Percentiles rank a stretch among this genome's conserved stretches.
Evolutionary conservation across 1,284 basidiomycete genomes (phyloP).

Genomic region (Tylopilus sp.): DNA sequence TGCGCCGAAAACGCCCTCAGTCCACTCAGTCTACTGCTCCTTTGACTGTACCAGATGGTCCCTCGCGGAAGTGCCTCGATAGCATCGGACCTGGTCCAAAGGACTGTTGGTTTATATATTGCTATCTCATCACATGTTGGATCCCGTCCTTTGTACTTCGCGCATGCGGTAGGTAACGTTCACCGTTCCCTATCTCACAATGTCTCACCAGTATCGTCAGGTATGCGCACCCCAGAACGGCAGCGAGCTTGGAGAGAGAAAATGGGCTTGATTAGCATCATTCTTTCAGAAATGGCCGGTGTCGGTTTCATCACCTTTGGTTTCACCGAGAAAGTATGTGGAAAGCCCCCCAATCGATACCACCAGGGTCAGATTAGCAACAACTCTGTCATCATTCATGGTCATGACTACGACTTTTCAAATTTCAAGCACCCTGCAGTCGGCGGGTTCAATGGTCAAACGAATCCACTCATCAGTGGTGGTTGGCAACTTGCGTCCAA

Average conservation of each 20-base stretch:
- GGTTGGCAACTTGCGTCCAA: conserved; percentile 77
- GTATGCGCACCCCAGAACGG: conserved; percentile 88
- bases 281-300: conserved; percentile 78
- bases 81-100: conserved; percentile 83
- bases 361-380: conserved; percentile 75
- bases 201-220: conserved; percentile 38
- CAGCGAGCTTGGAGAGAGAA: conserved; percentile 98
- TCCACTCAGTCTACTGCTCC: conserved; percentile 38
- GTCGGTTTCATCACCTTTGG: conserved; percentile 99
- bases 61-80: conserved; percentile 59
- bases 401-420: conserved; percentile 89
- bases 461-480: conserved; percentile 81
- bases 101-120: conserved; percentile 96
- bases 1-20: conserved; percentile 65
- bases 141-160: conserved; percentile 73
- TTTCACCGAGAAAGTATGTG: conserved; percentile 95
- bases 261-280: conserved; percentile 88
- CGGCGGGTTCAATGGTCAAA: conserved; percentile 67
- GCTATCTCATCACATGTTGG: conserved; percentile 81
- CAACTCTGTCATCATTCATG: conserved; percentile 89
- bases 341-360: conserved; percentile 77
- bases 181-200: background rate
- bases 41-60: conserved; percentile 37
- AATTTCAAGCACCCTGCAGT: conserved; percentile 79
- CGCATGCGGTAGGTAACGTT: conserved; percentile 54